Conservation (phyloP, 257 asterid species). For the Lantana camara region DNA sequence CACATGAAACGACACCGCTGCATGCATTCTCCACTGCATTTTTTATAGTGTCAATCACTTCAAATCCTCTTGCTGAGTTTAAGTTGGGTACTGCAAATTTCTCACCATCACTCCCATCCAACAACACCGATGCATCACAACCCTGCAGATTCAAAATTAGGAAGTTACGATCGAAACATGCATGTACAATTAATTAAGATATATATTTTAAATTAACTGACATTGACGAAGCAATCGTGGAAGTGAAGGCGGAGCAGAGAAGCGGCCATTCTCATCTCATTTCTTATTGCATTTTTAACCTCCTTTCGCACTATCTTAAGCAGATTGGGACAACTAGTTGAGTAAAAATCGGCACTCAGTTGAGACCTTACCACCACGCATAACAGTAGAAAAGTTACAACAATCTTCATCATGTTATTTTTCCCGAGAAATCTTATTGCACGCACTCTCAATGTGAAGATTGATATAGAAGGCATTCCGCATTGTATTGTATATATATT, state of each 20-base stretch:
- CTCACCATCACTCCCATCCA: conserved; percentile 81
- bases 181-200: no score
- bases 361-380: conserved; percentile 53
- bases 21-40: conserved; percentile 66
- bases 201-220: conserved; percentile 27
- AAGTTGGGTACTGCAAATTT: conserved; percentile 60
- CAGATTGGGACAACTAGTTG: conserved; percentile 58
- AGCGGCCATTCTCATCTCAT: conserved; percentile 85
- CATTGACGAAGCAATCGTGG: conserved; percentile 85
- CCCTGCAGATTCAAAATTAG: no score
- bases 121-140: conserved; percentile 74
- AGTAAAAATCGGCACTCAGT: conserved; percentile 52
- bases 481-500: no score
- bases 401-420: conserved; percentile 36
- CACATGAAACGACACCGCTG: conserved; percentile 71
- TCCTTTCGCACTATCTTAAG: conserved; percentile 50
- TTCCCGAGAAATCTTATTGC: no score
- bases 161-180: no score
- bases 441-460: no score
- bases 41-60: conserved; percentile 70
- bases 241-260: conserved; percentile 80
- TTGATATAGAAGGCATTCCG: no score
- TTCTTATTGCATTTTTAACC: conserved; percentile 59
- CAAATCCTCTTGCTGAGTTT: conserved; percentile 83
- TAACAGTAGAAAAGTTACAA: conserved; percentile 32